Percentiles rank a stretch among this genome's conserved stretches.
These are phyloP conservation scores for Capsicum chinense DNA, from an alignment of 257 asterid species.

Conservation along the genomic window DNA sequence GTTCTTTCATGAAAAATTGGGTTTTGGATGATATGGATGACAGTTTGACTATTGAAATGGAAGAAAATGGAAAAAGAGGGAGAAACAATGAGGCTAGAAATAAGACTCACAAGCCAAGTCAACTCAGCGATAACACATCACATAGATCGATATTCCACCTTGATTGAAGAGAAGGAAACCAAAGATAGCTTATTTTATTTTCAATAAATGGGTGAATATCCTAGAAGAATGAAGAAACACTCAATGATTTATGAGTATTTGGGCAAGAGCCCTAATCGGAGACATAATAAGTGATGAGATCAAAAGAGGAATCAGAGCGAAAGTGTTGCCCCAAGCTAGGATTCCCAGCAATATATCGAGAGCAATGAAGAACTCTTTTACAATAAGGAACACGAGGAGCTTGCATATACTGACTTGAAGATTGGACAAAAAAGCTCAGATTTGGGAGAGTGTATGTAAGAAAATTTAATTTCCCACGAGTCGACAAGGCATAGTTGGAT, in stretches of 20 bases:
- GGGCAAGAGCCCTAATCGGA: background rate
- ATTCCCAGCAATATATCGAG: background rate
- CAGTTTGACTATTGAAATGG: background rate
- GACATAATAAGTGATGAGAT: background rate
- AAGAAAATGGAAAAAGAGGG: background rate
- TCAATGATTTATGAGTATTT: no score
- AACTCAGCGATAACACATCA: fast-evolving
- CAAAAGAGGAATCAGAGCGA: no score
- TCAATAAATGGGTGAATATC: background rate
- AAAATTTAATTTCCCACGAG: no score
- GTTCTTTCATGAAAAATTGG: background rate
- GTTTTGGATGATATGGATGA: no score
- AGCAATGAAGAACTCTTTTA: background rate
- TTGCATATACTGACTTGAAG: background rate
- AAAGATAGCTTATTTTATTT: background rate
- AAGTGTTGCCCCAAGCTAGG: background rate
- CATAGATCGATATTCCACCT: background rate
- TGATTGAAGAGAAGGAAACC: background rate
- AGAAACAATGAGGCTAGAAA: background rate
- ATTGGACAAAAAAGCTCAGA: background rate
- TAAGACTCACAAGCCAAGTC: background rate
- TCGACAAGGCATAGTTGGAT: no score
- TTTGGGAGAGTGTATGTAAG: background rate
- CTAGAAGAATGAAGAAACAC: no score
- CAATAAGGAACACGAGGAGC: background rate